Percentiles rank a stretch among this genome's conserved stretches.
phyloP scores from a whole-genome alignment of 352 stramenopile genomes.

The Phytophthora nicotianae region DNA sequence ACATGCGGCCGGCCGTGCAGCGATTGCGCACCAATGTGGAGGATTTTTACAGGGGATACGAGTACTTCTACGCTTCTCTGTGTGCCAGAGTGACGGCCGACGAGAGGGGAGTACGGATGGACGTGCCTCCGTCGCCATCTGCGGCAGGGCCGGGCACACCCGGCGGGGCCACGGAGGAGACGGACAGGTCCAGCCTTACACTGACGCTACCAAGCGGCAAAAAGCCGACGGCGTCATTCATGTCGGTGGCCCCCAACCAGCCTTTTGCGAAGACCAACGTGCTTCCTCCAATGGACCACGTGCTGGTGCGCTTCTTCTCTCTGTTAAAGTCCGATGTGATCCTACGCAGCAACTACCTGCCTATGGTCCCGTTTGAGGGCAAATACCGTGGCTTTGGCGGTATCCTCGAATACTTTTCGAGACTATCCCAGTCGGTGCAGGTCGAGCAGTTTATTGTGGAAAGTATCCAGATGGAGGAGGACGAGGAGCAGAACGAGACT shows the following conservation, averaged over 20 bases:
- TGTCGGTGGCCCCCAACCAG: constrained; percentile 57
- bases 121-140: constrained; percentile 16
- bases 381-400: constrained; percentile 80
- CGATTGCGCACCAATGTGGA: constrained; percentile 52
- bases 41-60: constrained; percentile 82
- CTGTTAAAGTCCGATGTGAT: constrained; percentile 79
- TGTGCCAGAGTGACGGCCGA: constrained; percentile 59
- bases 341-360: constrained; percentile 85
- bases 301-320: constrained; percentile 78
- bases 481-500: constrained; percentile 31
- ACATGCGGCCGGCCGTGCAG: constrained; percentile 34
- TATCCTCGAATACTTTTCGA: constrained; percentile 81
- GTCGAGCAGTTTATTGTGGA: constrained; percentile 84
- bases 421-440: constrained; percentile 67
- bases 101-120: constrained; percentile 21
- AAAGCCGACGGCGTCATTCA: constrained; percentile 54
- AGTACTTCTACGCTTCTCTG: constrained; percentile 70
- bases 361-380: constrained; percentile 90
- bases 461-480: constrained; percentile 64
- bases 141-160: constrained; percentile 8
- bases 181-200: constrained; percentile 32
- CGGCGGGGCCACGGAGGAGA: constrained; percentile 23
- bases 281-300: constrained; percentile 57
- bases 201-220: constrained; percentile 35
- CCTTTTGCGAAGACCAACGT: constrained; percentile 56